Base-by-base conservation (phyloP, 768 basidiomycete species). In the Vararia minispora region DNA sequence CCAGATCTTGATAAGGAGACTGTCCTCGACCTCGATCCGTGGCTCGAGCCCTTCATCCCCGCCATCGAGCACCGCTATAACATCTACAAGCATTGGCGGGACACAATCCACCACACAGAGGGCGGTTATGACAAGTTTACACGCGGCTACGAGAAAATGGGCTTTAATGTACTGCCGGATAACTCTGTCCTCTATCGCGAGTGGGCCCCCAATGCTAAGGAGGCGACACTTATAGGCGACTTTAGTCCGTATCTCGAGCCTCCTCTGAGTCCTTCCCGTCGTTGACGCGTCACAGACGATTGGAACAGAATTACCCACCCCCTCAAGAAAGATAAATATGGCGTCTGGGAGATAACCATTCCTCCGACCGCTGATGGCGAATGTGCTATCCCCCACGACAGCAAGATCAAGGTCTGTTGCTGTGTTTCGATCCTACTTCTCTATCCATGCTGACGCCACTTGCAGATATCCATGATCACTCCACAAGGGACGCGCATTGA, bases 131-230 rank as follows among this genome's bases (percentile, higher is more conserved):
- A 80, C 39, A 52, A 57, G n/a, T 84, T 84, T 57, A 80, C 83
- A 5, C 72, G 79, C 53, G 87, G 87, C 2, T 92, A 87, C 59
- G 66, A 75, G 45, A 74, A 68, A 50, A 77, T 76, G 54, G 94
- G 94, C 25, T 66, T 99, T 50, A 79, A 83, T 41, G 72, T 88
- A 28, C 66, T 65, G 28, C 54, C 62, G 26, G 71, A 80, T 41
- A 79, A 77, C 37, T 68, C 78, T 21, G 72, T 98, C 22, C 61
- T 71, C 6, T 98, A 98, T 59, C 69, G 86, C 50, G 95, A 99
- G 57, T 99, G 95, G 95, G 94, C 95, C 7, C 92, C 95, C 0
- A 86, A 85, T 48, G 92, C 84, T 13, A 63, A 52, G 31, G 79
- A 82, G 50, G 94, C 92, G 3, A 71, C 64, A 55, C 61, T 99